Percentiles rank a stretch among this genome's conserved stretches.
Conservation (phyloP, 2,329 filamentous ascomycete genomes). For the Neocucurbitaria cava region DNA sequence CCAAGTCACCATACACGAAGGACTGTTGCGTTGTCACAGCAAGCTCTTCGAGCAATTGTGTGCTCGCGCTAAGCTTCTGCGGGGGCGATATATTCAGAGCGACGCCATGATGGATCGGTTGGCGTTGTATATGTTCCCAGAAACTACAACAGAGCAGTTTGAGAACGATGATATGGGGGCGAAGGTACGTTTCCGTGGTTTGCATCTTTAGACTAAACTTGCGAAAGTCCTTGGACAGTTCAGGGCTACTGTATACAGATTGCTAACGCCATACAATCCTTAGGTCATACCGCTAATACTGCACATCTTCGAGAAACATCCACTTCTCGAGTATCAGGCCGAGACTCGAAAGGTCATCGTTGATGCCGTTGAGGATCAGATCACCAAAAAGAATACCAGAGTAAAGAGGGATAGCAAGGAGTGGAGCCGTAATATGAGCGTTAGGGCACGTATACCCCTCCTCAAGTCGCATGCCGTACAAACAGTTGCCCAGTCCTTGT, state of each 20-base stretch:
- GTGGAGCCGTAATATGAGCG: neutral
- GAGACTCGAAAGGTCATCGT: neutral
- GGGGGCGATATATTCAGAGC: neutral
- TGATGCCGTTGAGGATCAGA: conserved; percentile 2
- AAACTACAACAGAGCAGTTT: neutral
- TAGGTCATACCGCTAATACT: neutral
- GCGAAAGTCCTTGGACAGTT: neutral
- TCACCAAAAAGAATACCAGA: conserved; percentile 6
- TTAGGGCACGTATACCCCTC: conserved; percentile 4
- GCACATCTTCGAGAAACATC: neutral
- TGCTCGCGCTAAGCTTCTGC: conserved; percentile 3
- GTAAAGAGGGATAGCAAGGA: neutral
- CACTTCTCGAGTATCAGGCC: neutral
- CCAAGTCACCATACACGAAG: conserved; percentile 14
- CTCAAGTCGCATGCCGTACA: conserved; percentile 19
- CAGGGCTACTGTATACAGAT: neutral
- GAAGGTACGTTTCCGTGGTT: conserved; percentile 3
- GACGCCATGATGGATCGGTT: neutral
- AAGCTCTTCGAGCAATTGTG: neutral
- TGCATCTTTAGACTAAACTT: neutral
- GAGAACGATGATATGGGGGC: neutral
- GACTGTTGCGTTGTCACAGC: conserved; percentile 21
- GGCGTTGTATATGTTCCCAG: neutral
- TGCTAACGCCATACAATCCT: neutral
- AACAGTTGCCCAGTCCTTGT: conserved; percentile 5